Evolutionary conservation across 129 eudicot genomes (phyloP), one percentile per base, ranked within the genome.

Genomic region (Saussurea involucrata): DNA sequence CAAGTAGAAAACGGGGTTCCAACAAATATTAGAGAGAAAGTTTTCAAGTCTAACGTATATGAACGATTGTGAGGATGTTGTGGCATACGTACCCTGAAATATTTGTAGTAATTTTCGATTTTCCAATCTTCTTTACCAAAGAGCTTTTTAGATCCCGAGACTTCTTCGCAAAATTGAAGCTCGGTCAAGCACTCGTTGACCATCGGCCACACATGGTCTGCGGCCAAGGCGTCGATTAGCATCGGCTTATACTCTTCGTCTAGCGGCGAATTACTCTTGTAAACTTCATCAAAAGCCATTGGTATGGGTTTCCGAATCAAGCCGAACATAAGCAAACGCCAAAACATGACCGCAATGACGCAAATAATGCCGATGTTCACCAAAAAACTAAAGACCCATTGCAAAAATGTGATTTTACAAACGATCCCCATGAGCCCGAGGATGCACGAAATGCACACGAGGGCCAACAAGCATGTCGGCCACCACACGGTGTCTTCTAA

Each of bases 321-420:
- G n/a, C 84, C 84, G 24, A 81, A 81, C 84, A 81, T 65, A 2
- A 81, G 80, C 37, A 81, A 36, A 68, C 84, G 80, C 84, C 84
- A 81, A 69, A 81, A 46, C 80, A 81, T 68, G 65, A 81, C 69
- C 21, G 29, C 80, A 2, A 81, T 74, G 24, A 81, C 79, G 33
- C 70, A 81, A 40, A 81, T 27, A 28, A 81, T 18, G 27, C 80
- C 84, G 36, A 74, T 2, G 66, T 81, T 81, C n/a, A 81, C 18
- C 69, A 81, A 81, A 71, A 81, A 66, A 29, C 18, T 74, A 75
- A 74, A 81, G 15, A 81, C 18, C 84, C 84, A 81, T 81, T 74
- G 76, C n/a, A 58, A 74, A 33, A 81, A 31, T 58, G 76, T 74
- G 66, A 60, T 60, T 60, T 81, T 81, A 68, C 84, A 74, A 13